Conservation (phyloP, 1,284 basidiomycete species). For the Puccinia sorghi region DNA sequence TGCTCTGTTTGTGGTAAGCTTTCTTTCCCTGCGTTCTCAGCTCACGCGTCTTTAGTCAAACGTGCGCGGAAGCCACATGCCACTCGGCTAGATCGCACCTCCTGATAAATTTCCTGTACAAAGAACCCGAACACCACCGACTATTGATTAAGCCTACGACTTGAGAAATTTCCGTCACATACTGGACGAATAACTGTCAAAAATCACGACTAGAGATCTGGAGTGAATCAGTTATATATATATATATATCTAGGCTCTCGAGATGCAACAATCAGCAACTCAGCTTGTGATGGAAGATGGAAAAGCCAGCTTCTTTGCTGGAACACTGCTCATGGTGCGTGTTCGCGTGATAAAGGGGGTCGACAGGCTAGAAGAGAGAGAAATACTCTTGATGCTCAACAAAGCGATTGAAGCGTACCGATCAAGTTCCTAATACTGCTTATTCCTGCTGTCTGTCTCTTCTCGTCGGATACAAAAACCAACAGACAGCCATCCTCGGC, state of each 20-base stretch:
- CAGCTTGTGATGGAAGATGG: neutral
- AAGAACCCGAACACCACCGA: too few relatives aligned
- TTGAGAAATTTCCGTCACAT: too few relatives aligned
- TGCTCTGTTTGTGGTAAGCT: too few relatives aligned
- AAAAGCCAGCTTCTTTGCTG: slow-evolving; percentile 24
- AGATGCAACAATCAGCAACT: neutral
- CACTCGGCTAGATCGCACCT: too few relatives aligned
- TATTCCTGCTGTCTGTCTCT: neutral
- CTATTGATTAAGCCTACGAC: too few relatives aligned
- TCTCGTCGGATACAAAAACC: neutral
- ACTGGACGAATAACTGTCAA: neutral
- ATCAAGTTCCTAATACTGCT: slow-evolving; percentile 2
- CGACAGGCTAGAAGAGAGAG: too few relatives aligned
- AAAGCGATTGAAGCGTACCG: neutral
- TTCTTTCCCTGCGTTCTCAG: too few relatives aligned
- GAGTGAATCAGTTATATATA: neutral
- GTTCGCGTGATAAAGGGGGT: too few relatives aligned
- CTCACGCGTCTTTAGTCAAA: too few relatives aligned
- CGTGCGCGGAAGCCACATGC: too few relatives aligned
- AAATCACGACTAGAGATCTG: neutral
- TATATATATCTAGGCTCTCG: too few relatives aligned
- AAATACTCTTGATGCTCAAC: neutral
- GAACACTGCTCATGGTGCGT: slow-evolving; percentile 38
- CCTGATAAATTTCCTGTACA: too few relatives aligned
- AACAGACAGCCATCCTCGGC: slow-evolving; percentile 27